Evolutionary conservation across 2,329 filamentous ascomycete species (phyloP).

Genomic region (Curvularia eragrostidis): DNA sequence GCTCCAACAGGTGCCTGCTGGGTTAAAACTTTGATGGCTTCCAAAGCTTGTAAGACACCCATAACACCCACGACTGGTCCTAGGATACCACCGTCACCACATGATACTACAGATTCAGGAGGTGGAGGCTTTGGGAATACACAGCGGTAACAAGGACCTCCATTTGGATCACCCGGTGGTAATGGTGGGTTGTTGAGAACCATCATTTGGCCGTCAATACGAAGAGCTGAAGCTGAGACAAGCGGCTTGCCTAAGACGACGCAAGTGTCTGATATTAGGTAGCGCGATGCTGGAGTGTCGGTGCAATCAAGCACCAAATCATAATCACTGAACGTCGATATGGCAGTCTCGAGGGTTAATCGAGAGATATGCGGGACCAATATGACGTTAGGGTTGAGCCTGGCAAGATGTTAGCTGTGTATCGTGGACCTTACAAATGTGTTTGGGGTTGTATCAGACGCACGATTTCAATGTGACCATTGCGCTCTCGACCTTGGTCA

Average conservation of each 20-base stretch:
- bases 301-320: conserved; percentile 93
- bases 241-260: conserved; percentile 80
- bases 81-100: conserved; percentile 90
- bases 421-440: background rate
- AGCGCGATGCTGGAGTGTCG: conserved; percentile 88
- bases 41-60: conserved; percentile 89
- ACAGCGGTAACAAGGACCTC: conserved; percentile 91
- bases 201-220: conserved; percentile 88
- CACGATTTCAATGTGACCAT: conserved; percentile 54
- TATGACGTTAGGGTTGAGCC: conserved; percentile 73
- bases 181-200: conserved; percentile 81
- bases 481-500: conserved; percentile 80
- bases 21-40: conserved; percentile 83
- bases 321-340: conserved; percentile 71
- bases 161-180: conserved; percentile 61
- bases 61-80: conserved; percentile 92
- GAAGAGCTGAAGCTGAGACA: conserved; percentile 86
- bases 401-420: conserved; percentile 43
- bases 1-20: conserved; percentile 31
- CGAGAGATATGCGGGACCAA: conserved; percentile 70
- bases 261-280: conserved; percentile 89
- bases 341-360: conserved; percentile 72
- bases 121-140: conserved; percentile 89
- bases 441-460: conserved; percentile 28
- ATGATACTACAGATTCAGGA: conserved; percentile 79